These are phyloP conservation scores for Leccinum broughii DNA, from an alignment of 768 basidiomycete genomes.

Conservation along the genomic window DNA sequence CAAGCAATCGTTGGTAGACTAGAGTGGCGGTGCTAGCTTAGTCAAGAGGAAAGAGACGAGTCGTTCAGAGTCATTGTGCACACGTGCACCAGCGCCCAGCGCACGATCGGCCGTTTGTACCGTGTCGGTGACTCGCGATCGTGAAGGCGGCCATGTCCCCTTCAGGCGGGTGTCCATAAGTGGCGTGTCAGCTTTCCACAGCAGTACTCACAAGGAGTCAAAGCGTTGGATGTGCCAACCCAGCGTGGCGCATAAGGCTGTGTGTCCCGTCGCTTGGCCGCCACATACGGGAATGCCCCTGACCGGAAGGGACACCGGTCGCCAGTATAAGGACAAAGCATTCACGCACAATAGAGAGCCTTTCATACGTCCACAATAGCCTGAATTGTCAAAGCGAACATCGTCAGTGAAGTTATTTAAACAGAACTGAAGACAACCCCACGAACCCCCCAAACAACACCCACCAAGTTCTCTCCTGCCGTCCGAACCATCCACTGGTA, in stretches of 20 bases:
- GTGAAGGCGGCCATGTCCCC: background rate
- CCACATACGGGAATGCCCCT: slow-evolving; percentile 25
- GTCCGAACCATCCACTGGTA: slow-evolving; percentile 1
- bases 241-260: slow-evolving; percentile 13
- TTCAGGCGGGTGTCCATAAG: background rate
- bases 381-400: slow-evolving; percentile 17
- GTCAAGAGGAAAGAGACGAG: no score
- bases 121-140: background rate
- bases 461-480: no score
- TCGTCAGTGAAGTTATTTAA: slow-evolving; percentile 24
- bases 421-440: slow-evolving; percentile 3
- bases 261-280: slow-evolving; percentile 13
- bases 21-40: background rate
- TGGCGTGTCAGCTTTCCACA: slow-evolving; percentile 2
- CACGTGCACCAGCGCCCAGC: no score
- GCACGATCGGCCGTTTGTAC: background rate
- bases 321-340: slow-evolving; percentile 25
- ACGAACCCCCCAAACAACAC: background rate
- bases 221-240: slow-evolving; percentile 2
- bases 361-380: slow-evolving; percentile 7
- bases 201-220: slow-evolving; percentile 20
- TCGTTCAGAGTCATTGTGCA: no score
- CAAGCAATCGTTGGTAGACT: no score
- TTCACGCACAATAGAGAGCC: slow-evolving; percentile 19
- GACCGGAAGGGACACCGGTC: slow-evolving; percentile 14